Conservation (phyloP, 129 eudicot genomes). For the Saposhnikovia divaricata region DNA sequence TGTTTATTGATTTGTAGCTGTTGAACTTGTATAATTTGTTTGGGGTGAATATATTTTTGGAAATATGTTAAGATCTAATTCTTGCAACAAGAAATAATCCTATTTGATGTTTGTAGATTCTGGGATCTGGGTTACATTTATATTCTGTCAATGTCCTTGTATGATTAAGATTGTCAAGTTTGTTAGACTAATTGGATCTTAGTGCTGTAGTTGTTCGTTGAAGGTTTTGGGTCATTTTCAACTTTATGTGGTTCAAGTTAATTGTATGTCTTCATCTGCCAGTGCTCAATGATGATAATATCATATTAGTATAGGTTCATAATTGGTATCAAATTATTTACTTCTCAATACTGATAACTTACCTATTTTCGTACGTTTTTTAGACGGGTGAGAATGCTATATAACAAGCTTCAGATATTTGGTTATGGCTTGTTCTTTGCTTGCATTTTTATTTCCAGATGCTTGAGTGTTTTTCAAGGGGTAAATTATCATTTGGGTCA, state of each 20-base stretch:
- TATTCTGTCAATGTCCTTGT: neutral
- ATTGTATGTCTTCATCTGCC: neutral
- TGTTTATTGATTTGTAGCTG: neutral
- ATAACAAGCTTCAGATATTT: neutral
- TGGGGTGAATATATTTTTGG: neutral
- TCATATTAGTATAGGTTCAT: neutral
- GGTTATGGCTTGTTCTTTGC: neutral
- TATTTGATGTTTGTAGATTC: neutral
- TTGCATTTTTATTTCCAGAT: neutral
- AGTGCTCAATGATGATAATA: neutral
- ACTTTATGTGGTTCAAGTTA: neutral
- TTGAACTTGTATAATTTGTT: neutral
- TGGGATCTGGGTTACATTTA: neutral
- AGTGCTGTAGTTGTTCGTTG: neutral
- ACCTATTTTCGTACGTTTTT: neutral
- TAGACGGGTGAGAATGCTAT: neutral
- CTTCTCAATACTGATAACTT: neutral
- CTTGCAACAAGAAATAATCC: neutral
- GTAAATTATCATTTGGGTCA: too few relatives aligned
- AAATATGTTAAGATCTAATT: neutral
- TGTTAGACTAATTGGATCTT: neutral
- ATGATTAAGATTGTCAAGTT: neutral
- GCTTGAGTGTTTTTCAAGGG: neutral
- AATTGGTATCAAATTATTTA: too few relatives aligned
- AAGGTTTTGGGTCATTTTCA: neutral